Conservation (phyloP, 805 yeast genomes). For the Spathaspora boniae region DNA sequence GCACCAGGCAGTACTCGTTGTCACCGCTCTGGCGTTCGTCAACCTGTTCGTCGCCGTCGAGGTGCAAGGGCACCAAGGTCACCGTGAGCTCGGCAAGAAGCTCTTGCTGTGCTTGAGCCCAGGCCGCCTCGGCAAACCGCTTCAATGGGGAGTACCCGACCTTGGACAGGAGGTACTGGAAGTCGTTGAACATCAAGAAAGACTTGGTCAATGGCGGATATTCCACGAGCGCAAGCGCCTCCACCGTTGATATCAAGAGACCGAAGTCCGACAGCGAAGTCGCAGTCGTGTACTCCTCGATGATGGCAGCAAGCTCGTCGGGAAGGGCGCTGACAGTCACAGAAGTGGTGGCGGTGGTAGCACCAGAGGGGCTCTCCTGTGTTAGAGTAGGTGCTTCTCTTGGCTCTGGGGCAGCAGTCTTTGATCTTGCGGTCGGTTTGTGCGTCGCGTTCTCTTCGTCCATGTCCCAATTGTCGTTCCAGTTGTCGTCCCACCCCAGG, state of each 20-base stretch:
- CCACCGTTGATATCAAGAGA: slow-evolving; percentile 23
- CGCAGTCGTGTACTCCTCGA: slow-evolving; percentile 19
- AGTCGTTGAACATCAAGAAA: slow-evolving; percentile 35
- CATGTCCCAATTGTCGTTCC: slow-evolving; percentile 28
- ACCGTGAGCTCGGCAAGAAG: slow-evolving; percentile 18
- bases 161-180: slow-evolving; percentile 20
- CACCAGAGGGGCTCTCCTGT: not conserved
- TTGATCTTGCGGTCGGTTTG: slow-evolving; percentile 3
- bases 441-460: slow-evolving; percentile 17
- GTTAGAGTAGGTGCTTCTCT: not conserved
- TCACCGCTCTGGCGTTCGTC: slow-evolving; percentile 8
- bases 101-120: slow-evolving; percentile 18
- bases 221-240: slow-evolving; percentile 27
- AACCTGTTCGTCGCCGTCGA: slow-evolving; percentile 12
- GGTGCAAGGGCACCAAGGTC: slow-evolving; percentile 14
- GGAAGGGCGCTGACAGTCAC: slow-evolving; percentile 22
- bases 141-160: slow-evolving; percentile 13
- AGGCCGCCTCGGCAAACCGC: slow-evolving; percentile 15
- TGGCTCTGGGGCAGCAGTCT: not conserved
- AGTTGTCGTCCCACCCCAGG: slow-evolving; percentile 27
- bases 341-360: too few relatives aligned
- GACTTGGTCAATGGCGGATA: slow-evolving; percentile 33
- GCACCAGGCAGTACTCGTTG: slow-evolving; percentile 18
- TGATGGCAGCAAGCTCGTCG: slow-evolving; percentile 16
- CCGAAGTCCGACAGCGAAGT: slow-evolving; percentile 16